Conservation (phyloP, 768 basidiomycete species). For the Chalciporus chontae region DNA sequence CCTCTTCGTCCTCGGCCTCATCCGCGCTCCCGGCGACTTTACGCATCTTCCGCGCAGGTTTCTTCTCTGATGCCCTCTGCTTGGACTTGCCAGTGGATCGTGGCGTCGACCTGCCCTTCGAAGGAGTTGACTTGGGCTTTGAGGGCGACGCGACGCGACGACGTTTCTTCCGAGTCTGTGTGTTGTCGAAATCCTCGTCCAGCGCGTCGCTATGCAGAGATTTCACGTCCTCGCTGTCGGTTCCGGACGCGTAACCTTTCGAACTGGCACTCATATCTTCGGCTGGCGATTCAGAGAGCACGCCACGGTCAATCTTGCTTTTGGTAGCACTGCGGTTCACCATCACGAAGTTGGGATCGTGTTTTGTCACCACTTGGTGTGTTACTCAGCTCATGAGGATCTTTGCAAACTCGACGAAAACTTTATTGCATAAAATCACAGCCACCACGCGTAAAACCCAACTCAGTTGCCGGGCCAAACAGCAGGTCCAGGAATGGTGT, state of each 20-base stretch:
- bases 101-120: conserved; percentile 2
- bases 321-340: conserved; percentile 13
- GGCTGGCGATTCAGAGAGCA: conserved; percentile 3
- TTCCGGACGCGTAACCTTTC: conserved; percentile 6
- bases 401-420: no score
- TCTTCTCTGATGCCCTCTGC: conserved; percentile 19
- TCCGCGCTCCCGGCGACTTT: conserved; percentile 15
- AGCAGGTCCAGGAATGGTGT: no score
- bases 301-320: neutral
- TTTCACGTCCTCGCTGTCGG: conserved; percentile 10
- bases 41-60: conserved; percentile 23
- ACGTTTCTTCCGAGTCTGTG: conserved; percentile 17
- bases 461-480: no score
- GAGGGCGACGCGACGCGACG: conserved; percentile 23
- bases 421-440: no score
- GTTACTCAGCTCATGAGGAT: no score
- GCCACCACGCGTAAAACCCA: no score
- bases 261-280: conserved; percentile 9
- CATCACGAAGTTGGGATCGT: conserved; percentile 3
- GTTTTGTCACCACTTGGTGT: neutral
- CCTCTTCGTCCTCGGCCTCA: conserved; percentile 23
- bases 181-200: conserved; percentile 36
- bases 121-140: conserved; percentile 22
- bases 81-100: conserved; percentile 16
- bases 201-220: conserved; percentile 44